These are phyloP conservation scores for Gardenia jasminoides DNA, from an alignment of 257 asterid genomes.

Conservation along the genomic window DNA sequence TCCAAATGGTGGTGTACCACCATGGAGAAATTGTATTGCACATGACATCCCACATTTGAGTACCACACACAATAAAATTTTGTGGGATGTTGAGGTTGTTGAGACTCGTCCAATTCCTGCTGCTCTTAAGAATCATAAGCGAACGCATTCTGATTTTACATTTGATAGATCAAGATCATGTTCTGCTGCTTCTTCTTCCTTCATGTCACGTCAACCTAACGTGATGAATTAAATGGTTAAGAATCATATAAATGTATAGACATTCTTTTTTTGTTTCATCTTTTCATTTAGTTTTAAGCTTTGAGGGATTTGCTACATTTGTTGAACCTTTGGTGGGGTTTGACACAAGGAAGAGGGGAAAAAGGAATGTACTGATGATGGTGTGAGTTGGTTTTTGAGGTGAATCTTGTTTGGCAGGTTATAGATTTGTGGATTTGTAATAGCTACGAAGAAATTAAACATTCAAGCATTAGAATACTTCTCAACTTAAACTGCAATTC, in stretches of 20 bases:
- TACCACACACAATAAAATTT: slow-evolving; percentile 41
- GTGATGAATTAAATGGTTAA: neutral
- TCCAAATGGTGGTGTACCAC: slow-evolving; percentile 70
- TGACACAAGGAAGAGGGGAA: too few relatives aligned
- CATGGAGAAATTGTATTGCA: slow-evolving; percentile 67
- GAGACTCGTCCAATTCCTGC: slow-evolving; percentile 20
- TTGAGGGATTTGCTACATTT: neutral
- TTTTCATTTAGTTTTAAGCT: neutral
- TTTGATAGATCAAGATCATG: slow-evolving; percentile 8
- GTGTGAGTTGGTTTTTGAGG: neutral
- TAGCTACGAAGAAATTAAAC: neutral
- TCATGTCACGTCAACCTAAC: neutral
- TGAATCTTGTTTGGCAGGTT: neutral
- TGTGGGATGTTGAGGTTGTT: slow-evolving; percentile 86
- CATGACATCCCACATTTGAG: slow-evolving; percentile 55
- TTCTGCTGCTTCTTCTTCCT: slow-evolving; percentile 4
- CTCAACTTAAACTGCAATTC: neutral
- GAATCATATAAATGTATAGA: neutral
- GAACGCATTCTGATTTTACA: slow-evolving; percentile 24
- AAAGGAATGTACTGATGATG: neutral
- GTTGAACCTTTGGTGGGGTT: too few relatives aligned
- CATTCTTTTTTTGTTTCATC: neutral
- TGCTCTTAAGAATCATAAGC: neutral
- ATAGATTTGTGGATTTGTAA: neutral
- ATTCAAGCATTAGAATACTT: neutral